phyloP scores from a whole-genome alignment of 2,329 filamentous ascomycete species.

The Fusarium zealandicum region DNA sequence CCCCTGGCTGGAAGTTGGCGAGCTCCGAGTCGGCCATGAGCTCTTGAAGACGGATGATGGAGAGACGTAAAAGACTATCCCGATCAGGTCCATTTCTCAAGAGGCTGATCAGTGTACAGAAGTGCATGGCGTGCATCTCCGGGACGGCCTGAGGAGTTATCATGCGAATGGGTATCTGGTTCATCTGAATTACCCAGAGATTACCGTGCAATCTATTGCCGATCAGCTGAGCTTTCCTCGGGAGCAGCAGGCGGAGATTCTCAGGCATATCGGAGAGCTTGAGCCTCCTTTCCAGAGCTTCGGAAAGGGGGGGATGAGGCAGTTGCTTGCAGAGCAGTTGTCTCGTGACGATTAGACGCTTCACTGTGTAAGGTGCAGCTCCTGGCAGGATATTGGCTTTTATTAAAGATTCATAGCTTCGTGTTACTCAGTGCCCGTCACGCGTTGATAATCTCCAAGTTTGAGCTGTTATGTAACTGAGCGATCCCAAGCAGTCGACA shows the following conservation, averaged over 20 bases:
- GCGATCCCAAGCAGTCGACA: no score
- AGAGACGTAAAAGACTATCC: neutral
- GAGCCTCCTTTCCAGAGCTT: neutral
- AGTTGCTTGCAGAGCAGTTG: neutral
- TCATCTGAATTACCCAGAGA: constrained; percentile 12
- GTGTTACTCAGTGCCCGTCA: no score
- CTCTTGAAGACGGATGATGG: neutral
- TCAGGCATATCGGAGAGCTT: neutral
- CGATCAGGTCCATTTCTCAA: neutral
- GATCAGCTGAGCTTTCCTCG: neutral
- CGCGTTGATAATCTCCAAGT: no score
- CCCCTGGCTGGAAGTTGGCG: constrained; percentile 5
- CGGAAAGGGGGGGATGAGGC: neutral
- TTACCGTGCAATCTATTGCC: neutral
- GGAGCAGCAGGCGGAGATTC: neutral
- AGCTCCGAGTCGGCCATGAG: neutral
- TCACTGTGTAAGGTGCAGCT: no score
- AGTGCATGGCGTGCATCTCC: constrained; percentile 6
- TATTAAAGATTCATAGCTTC: no score
- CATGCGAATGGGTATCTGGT: constrained; percentile 18
- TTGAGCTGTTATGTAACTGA: no score
- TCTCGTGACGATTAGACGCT: neutral
- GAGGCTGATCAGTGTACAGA: neutral
- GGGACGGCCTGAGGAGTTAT: constrained; percentile 12
- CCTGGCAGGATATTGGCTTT: no score